Percentiles rank a stretch among this genome's conserved stretches.
These are phyloP conservation scores for Apiospora marii DNA, from an alignment of 2,329 filamentous ascomycete genomes.

Conservation along the genomic window DNA sequence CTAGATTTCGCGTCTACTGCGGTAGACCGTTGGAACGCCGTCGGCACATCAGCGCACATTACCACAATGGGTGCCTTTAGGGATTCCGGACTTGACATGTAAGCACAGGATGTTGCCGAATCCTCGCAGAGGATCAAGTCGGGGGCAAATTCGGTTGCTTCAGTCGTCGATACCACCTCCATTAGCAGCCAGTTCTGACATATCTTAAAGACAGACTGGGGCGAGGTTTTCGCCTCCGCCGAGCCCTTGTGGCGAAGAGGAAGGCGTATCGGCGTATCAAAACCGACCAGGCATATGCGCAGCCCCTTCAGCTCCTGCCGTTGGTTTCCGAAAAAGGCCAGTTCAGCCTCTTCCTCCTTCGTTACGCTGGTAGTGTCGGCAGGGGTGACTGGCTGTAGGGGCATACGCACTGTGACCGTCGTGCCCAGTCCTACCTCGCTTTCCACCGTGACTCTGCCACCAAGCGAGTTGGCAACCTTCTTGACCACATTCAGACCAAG, in stretches of 20 bases:
- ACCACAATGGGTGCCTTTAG: not conserved
- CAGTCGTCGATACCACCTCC: constrained; percentile 34
- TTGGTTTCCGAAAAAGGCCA: constrained; percentile 36
- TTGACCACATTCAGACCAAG: constrained; percentile 69
- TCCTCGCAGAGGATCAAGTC: constrained; percentile 38
- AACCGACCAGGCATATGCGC: constrained; percentile 39
- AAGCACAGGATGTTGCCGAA: constrained; percentile 26
- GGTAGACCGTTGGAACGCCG: constrained; percentile 1
- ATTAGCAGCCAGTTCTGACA: constrained; percentile 46
- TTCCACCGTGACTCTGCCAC: constrained; percentile 31
- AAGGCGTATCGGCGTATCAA: constrained; percentile 8
- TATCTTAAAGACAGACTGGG: constrained; percentile 34
- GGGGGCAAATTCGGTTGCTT: constrained; percentile 27
- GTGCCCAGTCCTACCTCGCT: constrained; percentile 39
- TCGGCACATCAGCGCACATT: not conserved
- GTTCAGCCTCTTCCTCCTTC: constrained; percentile 33
- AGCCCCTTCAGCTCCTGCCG: constrained; percentile 33
- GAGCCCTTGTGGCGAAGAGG: constrained; percentile 19
- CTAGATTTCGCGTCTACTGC: not conserved
- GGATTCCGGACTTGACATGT: constrained; percentile 25
- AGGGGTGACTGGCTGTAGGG: constrained; percentile 33
- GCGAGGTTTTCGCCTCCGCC: constrained; percentile 25
- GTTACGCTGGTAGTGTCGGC: constrained; percentile 31
- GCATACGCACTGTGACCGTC: constrained; percentile 44
- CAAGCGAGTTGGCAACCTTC: constrained; percentile 33